Evolutionary conservation across 225 moss, liverwort and hornwort genomes (phyloP).

Genomic region (Sphagnum contortum): DNA sequence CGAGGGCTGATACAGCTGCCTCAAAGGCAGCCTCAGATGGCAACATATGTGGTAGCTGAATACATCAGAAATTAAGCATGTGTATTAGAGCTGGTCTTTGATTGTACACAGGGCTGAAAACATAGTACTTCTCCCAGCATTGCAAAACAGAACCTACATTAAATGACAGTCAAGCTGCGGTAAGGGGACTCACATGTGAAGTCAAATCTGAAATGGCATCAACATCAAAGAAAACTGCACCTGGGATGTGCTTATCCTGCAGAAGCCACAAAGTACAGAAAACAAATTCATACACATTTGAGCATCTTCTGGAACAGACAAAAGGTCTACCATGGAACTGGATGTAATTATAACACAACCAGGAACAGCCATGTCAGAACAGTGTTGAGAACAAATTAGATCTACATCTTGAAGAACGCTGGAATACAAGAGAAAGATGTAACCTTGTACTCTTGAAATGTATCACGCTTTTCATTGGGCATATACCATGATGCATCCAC

Average conservation of each 20-base stretch:
- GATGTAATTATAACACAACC: not conserved
- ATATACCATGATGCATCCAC: conserved; percentile 98
- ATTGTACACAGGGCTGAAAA: no score
- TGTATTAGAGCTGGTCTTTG: no score
- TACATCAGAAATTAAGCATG: not conserved
- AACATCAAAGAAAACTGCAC: conserved; percentile 46
- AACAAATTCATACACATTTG: not conserved
- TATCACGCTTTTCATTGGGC: conserved; percentile 83
- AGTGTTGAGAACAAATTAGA: not conserved
- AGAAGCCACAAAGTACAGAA: not conserved
- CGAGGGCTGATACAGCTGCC: conserved; percentile 78
- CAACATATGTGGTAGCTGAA: conserved; percentile 95
- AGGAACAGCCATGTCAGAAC: not conserved
- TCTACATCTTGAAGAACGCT: no score
- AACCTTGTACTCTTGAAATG: conserved; percentile 77
- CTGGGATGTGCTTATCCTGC: conserved; percentile 48
- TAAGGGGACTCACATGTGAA: conserved; percentile 34
- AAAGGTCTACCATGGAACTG: not conserved
- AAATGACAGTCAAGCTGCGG: not conserved
- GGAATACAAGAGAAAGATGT: not conserved
- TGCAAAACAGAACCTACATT: no score
- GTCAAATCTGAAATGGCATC: conserved; percentile 44
- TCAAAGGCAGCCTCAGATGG: conserved; percentile 81
- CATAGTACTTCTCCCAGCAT: no score
- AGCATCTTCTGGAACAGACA: not conserved